A percentile compares a stretch with the other conserved stretches of the same genome.
Evolutionary conservation across 1,139 yeast species (phyloP).

Genomic region (Taphrina wiesneri): DNA sequence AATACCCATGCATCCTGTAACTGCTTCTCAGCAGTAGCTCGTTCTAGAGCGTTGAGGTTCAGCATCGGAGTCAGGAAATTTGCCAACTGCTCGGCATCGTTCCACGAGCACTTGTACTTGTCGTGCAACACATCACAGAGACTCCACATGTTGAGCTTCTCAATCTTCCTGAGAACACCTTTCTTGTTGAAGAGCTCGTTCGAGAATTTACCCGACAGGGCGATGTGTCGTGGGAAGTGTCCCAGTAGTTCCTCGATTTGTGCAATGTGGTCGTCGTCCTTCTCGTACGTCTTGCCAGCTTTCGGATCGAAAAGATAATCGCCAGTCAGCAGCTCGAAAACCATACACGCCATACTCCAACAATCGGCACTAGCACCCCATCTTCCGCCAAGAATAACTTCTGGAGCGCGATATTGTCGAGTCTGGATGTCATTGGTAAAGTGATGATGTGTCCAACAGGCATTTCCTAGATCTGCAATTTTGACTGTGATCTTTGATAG

Average conservation of each 20-base stretch:
- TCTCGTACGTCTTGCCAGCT: constrained; percentile 58
- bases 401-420: constrained; percentile 82
- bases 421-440: constrained; percentile 85
- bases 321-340: constrained; percentile 79
- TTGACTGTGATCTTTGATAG: constrained; percentile 53
- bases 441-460: constrained; percentile 71
- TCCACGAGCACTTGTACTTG: constrained; percentile 64
- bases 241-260: constrained; percentile 78
- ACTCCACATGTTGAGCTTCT: constrained; percentile 68
- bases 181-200: constrained; percentile 58
- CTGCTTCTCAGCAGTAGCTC: constrained; percentile 62
- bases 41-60: constrained; percentile 61
- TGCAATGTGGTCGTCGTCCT: constrained; percentile 85
- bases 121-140: constrained; percentile 65
- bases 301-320: constrained; percentile 84
- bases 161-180: constrained; percentile 59
- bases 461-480: constrained; percentile 84
- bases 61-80: constrained; percentile 75
- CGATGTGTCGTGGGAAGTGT: constrained; percentile 56
- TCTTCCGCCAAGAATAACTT: constrained; percentile 62
- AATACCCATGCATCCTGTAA: constrained; percentile 26
- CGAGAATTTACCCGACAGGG: constrained; percentile 58
- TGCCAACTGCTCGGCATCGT: constrained; percentile 58
- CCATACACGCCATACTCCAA: constrained; percentile 81
- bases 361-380: constrained; percentile 87